phyloP scores from a whole-genome alignment of 164 flowering plant species.

The Nelumbo lutea region DNA sequence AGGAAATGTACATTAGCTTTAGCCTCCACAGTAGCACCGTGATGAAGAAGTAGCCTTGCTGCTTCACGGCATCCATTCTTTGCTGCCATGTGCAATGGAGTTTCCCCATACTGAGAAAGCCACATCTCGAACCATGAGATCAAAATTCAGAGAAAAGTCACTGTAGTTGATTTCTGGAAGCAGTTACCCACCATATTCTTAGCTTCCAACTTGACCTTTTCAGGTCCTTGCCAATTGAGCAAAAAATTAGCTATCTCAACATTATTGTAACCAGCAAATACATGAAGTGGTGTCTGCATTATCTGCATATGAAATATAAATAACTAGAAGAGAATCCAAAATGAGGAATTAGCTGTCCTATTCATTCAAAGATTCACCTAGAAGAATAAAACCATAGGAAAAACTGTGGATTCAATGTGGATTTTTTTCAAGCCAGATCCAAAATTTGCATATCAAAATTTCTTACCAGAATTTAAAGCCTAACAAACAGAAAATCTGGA shows the following conservation, averaged over 20 bases:
- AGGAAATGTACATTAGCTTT: constrained; percentile 69
- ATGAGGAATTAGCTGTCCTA: not conserved
- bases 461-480: too few species aligned
- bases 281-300: constrained; percentile 94
- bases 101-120: constrained; percentile 85
- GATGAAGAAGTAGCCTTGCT: constrained; percentile 68
- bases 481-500: too few species aligned
- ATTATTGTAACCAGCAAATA: constrained; percentile 72
- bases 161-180: not conserved
- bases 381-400: too few species aligned
- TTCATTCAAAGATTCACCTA: too few species aligned
- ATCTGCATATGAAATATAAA: constrained; percentile 42
- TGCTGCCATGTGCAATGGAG: constrained; percentile 97
- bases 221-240: constrained; percentile 61
- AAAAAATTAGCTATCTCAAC: constrained; percentile 65
- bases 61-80: constrained; percentile 91
- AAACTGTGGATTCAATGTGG: too few species aligned
- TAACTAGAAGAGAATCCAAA: not conserved
- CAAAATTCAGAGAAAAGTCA: not conserved
- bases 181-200: constrained; percentile 65
- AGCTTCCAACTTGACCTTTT: constrained; percentile 80
- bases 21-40: constrained; percentile 80
- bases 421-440: too few species aligned
- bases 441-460: too few species aligned
- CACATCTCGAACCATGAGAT: constrained; percentile 5